Conservation (phyloP, 176 grass and related monocot genomes). For the Melocanna baccifera region DNA sequence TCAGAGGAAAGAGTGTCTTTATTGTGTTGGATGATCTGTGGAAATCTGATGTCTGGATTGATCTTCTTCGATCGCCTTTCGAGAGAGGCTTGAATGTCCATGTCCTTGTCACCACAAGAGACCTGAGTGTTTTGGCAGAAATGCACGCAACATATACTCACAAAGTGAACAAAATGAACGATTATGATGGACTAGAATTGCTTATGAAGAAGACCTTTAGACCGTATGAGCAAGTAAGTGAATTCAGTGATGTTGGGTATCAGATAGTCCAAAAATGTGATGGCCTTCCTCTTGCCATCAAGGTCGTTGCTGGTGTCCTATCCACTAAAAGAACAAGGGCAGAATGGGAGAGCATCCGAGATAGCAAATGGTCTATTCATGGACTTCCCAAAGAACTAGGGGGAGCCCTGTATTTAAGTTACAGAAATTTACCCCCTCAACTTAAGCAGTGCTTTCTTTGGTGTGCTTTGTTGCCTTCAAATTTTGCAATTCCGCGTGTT, state of each 20-base stretch:
- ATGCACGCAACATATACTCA: conserved; percentile 30
- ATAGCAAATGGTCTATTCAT: conserved; percentile 22
- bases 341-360: conserved; percentile 22
- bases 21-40: conserved; percentile 42
- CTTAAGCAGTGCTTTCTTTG: conserved; percentile 55
- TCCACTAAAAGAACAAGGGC: background rate
- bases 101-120: conserved; percentile 35
- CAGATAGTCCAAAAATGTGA: conserved; percentile 42
- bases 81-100: too few species aligned
- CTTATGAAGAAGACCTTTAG: background rate
- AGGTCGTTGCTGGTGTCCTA: conserved; percentile 24
- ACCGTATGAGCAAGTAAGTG: background rate
- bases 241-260: conserved; percentile 12
- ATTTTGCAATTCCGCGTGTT: background rate
- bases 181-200: background rate
- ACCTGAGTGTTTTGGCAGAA: background rate
- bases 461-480: conserved; percentile 36
- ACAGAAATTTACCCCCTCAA: conserved; percentile 22
- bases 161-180: conserved; percentile 3
- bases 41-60: conserved; percentile 28
- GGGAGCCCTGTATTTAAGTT: conserved; percentile 46
- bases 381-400: conserved; percentile 13
- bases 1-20: conserved; percentile 26
- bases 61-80: conserved; percentile 1
- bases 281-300: conserved; percentile 44